Percentiles rank a stretch among this genome's conserved stretches.
Evolutionary conservation across 1,284 basidiomycete species (phyloP).

Genomic region (Cystobasidium slooffiae): DNA sequence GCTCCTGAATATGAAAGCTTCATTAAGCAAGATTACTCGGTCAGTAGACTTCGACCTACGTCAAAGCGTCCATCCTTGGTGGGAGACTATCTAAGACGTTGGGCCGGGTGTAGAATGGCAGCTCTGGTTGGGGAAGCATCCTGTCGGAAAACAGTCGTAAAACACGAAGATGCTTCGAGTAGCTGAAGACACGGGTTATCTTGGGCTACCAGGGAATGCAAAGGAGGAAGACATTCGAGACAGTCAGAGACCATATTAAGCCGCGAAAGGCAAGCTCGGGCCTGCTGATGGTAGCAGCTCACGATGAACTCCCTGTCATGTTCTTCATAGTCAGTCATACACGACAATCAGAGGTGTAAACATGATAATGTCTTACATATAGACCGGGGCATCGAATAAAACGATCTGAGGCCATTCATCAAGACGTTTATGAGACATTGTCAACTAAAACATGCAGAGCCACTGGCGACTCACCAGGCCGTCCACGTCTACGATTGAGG

Average conservation of each 20-base stretch:
- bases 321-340: neutral
- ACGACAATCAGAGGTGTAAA: too few species aligned
- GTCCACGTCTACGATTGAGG: too few species aligned
- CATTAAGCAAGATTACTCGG: neutral
- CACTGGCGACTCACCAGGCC: too few species aligned
- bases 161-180: conserved; percentile 8
- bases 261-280: too few species aligned
- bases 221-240: neutral
- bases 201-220: conserved; percentile 4
- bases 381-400: too few species aligned
- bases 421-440: too few species aligned
- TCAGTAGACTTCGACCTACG: neutral
- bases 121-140: neutral
- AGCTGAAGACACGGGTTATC: conserved; percentile 10
- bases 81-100: conserved; percentile 25
- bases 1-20: neutral
- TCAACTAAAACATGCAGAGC: too few species aligned
- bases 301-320: conserved; percentile 16
- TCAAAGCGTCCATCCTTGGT: conserved; percentile 11
- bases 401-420: too few species aligned
- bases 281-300: neutral
- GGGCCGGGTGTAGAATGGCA: conserved; percentile 20
- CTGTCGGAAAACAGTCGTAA: conserved; percentile 22
- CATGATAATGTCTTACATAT: too few species aligned
- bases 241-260: too few species aligned